Evolutionary conservation across 2,329 filamentous ascomycete species (phyloP).

Genomic region (Bipolaris gigantea): DNA sequence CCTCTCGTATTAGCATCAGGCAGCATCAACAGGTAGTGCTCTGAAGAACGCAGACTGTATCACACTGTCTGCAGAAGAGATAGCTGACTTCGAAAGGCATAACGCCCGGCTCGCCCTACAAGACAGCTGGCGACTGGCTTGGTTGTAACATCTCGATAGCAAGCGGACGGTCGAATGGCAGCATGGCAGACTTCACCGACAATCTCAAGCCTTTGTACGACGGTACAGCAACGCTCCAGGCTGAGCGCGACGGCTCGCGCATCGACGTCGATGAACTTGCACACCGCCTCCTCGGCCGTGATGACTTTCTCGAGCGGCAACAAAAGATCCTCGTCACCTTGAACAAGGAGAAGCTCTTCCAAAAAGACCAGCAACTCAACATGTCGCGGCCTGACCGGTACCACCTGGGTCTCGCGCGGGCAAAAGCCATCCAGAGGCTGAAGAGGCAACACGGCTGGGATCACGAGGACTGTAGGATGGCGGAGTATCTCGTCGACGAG

Average conservation of each 20-base stretch:
- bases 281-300: slow-evolving; percentile 50
- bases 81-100: neutral
- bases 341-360: slow-evolving; percentile 53
- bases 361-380: slow-evolving; percentile 55
- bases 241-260: slow-evolving; percentile 51
- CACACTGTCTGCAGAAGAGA: neutral
- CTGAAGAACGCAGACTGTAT: slow-evolving; percentile 6
- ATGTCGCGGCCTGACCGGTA: slow-evolving; percentile 56
- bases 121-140: slow-evolving; percentile 8
- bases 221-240: slow-evolving; percentile 51
- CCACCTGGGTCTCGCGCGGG: slow-evolving; percentile 55
- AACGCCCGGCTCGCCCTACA: neutral
- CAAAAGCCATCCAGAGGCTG: slow-evolving; percentile 54
- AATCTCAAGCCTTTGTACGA: slow-evolving; percentile 51
- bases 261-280: slow-evolving; percentile 51
- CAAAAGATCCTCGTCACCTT: slow-evolving; percentile 51
- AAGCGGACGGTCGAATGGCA: slow-evolving; percentile 6
- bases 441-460: slow-evolving; percentile 53
- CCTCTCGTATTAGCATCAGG: slow-evolving; percentile 15
- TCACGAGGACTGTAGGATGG: slow-evolving; percentile 55
- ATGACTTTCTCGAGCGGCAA: slow-evolving; percentile 55
- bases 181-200: slow-evolving; percentile 55
- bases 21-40: neutral
- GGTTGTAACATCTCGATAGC: neutral
- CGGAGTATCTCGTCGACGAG: slow-evolving; percentile 57